Evolutionary conservation across 371 early-diverging fungal genomes (phyloP), one percentile per base, ranked within the genome.

Genomic region (Dentiscutata heterogama): DNA sequence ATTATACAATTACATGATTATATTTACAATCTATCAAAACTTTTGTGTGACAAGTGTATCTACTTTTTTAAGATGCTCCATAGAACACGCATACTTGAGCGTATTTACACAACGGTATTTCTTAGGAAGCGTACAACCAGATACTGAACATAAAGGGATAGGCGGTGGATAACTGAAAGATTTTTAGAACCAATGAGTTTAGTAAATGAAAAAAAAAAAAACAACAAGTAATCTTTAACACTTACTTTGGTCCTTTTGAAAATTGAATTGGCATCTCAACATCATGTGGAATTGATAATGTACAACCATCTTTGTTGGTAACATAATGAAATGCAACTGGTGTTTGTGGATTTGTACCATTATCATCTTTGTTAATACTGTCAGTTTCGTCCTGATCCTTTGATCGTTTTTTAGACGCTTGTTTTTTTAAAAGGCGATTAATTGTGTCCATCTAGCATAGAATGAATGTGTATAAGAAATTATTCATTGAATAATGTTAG

Each of bases 401-500:
- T 64, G 51, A n/a, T 64, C 82, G 67, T 76, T 63, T 67, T 42
- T 70, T 83, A 74, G 73, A 65, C n/a, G 80, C 72, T 82, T 84
- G 85, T 53, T 83, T 84, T 35, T 83, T 83, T 35, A 84, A 75
- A 8, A 84, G 64, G 18, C 78, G 73, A 65, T 83, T 83, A 16
- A 84, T 84, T 14, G 83, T 83, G 51, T 81, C 85, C 74, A 76
- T 83, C 83, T 83, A 67, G n/a, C n/a, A 64, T 29, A 16, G 6
- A n/a, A 64, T n/a, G 31, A 11, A 27, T 7, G n/a, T 27, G 13
- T 64, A 64, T 64, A 14, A 64, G 14, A 25, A 64, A 64, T 25
- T 64, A 4, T 29, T 13, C 3, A 64, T 14, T 53, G 35, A n/a
- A 68, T 27, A 35, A 58, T 58, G 20, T 10, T 58, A 58, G 0